These are phyloP conservation scores for Phytophthora nicotianae DNA, from an alignment of 352 stramenopile genomes.

Conservation along the genomic window DNA sequence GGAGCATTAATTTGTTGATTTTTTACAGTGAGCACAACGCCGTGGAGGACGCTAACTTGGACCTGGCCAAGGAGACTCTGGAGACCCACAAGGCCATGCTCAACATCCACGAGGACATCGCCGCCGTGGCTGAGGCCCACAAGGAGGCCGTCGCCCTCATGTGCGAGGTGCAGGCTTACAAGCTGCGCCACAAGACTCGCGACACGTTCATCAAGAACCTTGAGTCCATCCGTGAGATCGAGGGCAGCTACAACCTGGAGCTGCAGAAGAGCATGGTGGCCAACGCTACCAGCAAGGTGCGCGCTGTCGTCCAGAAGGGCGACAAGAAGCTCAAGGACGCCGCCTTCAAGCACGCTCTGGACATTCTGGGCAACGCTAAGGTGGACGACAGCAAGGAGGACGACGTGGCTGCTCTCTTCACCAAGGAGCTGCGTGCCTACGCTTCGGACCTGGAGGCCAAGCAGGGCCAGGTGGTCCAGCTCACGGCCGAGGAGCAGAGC, in stretches of 20 bases:
- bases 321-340: constrained; percentile 87
- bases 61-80: constrained; percentile 82
- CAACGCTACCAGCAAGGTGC: constrained; percentile 76
- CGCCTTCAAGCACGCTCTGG: constrained; percentile 85
- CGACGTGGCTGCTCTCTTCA: constrained; percentile 80
- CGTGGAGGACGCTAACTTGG: constrained; percentile 85
- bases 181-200: constrained; percentile 88
- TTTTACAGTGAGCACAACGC: constrained; percentile 77
- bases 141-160: constrained; percentile 83
- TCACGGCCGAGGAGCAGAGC: constrained; percentile 77
- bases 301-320: constrained; percentile 71
- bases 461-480: constrained; percentile 79
- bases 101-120: constrained; percentile 88
- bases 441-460: constrained; percentile 75
- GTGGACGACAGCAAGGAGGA: constrained; percentile 85
- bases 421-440: constrained; percentile 84
- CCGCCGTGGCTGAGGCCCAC: constrained; percentile 74
- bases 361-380: constrained; percentile 74
- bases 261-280: constrained; percentile 86
- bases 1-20: constrained; percentile 9
- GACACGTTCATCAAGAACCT: constrained; percentile 89
- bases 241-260: constrained; percentile 81
- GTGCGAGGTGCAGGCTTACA: constrained; percentile 86
- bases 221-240: constrained; percentile 84
- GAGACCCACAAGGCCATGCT: constrained; percentile 83